These are phyloP conservation scores for Lactarius hengduanensis DNA, from an alignment of 768 basidiomycete species.

Conservation along the genomic window DNA sequence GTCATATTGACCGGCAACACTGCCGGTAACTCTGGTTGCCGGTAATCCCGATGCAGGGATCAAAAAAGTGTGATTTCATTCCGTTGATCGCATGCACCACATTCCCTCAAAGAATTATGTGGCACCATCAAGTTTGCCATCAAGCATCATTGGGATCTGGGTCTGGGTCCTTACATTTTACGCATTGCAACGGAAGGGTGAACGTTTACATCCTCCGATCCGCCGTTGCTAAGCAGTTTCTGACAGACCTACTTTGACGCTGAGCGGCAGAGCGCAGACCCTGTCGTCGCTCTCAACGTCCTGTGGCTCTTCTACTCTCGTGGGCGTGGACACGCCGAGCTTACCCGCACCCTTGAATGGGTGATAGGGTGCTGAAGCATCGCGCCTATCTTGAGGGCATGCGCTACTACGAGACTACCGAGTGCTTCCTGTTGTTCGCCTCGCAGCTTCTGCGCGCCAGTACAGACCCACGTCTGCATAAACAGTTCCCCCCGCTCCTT, in stretches of 20 bases:
- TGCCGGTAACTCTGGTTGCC: no score
- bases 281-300: slow-evolving; percentile 52
- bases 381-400: slow-evolving; percentile 56
- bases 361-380: slow-evolving; percentile 48
- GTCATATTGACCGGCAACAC: no score
- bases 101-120: no score
- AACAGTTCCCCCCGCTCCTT: slow-evolving; percentile 42
- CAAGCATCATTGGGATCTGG: no score
- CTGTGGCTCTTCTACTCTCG: slow-evolving; percentile 52
- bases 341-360: slow-evolving; percentile 48
- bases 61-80: no score
- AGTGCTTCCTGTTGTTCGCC: slow-evolving; percentile 54
- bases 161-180: slow-evolving; percentile 31
- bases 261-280: slow-evolving; percentile 51
- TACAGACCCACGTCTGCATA: slow-evolving; percentile 37
- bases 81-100: no score
- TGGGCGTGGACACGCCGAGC: slow-evolving; percentile 45
- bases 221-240: slow-evolving; percentile 11
- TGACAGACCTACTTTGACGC: slow-evolving; percentile 54
- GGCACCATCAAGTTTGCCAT: no score
- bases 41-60: no score
- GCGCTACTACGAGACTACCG: slow-evolving; percentile 51
- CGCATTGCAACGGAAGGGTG: slow-evolving; percentile 36
- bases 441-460: slow-evolving; percentile 43
- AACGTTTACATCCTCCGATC: no score